phyloP scores from a whole-genome alignment of 805 yeast genomes.

The Starmerella cellae region DNA sequence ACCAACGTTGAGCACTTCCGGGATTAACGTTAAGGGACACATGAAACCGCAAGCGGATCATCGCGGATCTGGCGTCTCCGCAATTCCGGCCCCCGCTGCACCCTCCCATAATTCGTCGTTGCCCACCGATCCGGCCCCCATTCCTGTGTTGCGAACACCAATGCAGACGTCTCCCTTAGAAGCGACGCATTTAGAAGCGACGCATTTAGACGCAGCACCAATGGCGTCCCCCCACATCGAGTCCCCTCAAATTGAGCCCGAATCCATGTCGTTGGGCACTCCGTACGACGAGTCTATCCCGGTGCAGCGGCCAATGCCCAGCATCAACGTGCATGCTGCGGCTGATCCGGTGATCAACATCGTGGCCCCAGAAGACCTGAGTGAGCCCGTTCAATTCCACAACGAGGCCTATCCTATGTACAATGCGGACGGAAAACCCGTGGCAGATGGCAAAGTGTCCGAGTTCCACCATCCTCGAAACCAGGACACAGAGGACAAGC shows the following conservation, averaged over 20 bases:
- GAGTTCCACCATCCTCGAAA: slow-evolving; percentile 2
- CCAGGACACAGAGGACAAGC: background rate
- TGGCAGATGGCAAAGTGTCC: slow-evolving; percentile 2
- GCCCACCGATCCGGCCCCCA: background rate
- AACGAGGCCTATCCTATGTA: slow-evolving; percentile 16
- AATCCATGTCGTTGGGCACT: background rate
- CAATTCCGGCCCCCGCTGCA: background rate
- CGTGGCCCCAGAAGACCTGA: slow-evolving; percentile 14
- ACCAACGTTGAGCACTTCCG: background rate
- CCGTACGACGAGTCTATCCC: background rate
- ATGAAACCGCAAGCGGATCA: no score
- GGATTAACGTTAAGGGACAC: background rate
- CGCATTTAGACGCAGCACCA: no score
- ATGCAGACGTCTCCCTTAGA: no score
- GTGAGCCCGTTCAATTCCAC: background rate
- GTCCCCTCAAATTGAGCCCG: background rate
- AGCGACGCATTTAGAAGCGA: no score
- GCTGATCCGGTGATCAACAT: slow-evolving; percentile 18
- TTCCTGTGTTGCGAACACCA: no score
- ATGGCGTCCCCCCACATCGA: background rate
- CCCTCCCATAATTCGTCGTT: background rate
- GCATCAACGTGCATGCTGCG: background rate
- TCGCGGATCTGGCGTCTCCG: no score
- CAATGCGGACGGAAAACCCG: slow-evolving; percentile 12
- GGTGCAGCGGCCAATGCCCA: background rate